These are phyloP conservation scores for Backusella liffmaniae DNA, from an alignment of 192 early-diverging fungal species.

Conservation along the genomic window DNA sequence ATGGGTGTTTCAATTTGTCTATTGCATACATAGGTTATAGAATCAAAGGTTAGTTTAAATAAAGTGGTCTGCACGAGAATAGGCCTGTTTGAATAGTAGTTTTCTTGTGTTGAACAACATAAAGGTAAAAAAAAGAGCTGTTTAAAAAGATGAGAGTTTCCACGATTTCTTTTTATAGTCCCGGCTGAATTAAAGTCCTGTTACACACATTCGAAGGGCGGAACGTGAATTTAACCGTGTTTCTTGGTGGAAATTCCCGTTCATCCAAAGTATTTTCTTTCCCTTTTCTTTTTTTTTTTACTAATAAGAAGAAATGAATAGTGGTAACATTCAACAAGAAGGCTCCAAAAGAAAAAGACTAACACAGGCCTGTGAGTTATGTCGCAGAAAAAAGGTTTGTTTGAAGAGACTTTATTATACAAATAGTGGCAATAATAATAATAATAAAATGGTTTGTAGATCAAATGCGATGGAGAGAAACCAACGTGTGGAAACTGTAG, in stretches of 20 bases:
- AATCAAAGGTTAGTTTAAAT: no score
- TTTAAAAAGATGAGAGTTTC: not conserved
- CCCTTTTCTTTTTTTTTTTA: not conserved
- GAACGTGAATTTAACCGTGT: not conserved
- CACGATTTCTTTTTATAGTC: not conserved
- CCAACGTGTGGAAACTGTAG: constrained; percentile 81
- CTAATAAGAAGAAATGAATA: constrained; percentile 17
- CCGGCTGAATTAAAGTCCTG: not conserved
- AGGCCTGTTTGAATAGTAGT: no score
- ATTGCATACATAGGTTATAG: no score
- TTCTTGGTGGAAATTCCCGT: not conserved
- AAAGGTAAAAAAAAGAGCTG: no score
- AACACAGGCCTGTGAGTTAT: constrained; percentile 70
- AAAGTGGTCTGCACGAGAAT: no score
- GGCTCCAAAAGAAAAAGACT: constrained; percentile 57
- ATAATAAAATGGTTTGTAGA: constrained; percentile 68
- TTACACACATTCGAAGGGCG: not conserved
- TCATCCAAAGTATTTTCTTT: not conserved
- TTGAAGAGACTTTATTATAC: not conserved
- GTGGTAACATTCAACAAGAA: not conserved
- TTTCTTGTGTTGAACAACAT: no score
- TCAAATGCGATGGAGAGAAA: constrained; percentile 81
- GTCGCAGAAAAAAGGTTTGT: constrained; percentile 68
- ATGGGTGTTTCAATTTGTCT: no score
- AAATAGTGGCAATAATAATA: constrained; percentile 46